Base-by-base conservation (phyloP, 75 land plant species). In the Selaginella moellendorffii region DNA sequence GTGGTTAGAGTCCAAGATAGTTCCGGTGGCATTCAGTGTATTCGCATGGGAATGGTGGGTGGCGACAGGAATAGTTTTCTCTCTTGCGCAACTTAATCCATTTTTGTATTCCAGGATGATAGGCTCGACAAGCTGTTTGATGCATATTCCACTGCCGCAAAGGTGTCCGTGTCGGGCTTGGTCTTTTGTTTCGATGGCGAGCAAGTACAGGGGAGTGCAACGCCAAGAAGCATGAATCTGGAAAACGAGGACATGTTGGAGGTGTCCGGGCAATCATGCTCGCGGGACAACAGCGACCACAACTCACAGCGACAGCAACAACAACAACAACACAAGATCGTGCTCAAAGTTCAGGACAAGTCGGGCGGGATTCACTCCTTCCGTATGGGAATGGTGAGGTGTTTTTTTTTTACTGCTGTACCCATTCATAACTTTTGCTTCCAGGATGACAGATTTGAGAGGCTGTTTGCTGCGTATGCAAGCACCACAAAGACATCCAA, bases 371-470 rank as follows among this genome's bases (percentile, higher is more conserved):
- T 36, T 14, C 46, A 36, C 5, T 36, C 46, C 14, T 36, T 36
- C 46, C 46, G 46, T 5, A 5, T 36, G 14, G 46, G 46, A 36
- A 36, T 36, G 14, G 46, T 36, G 14, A 36, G 46, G 46, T 36
- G 46, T 36, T 36, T 5, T 5, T 36, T 36, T 36, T 36, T 5
- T 36, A 14, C 14, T 5, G 5, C 14, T 36, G 46, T 36, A 5
- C 46, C 14, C n/a, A n/a, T n/a, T n/a, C n/a, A n/a, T n/a, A n/a
- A n/a, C n/a, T n/a, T n/a, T n/a, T n/a, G n/a, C 14, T 56, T 42
- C 28, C 78, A 91, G 97, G 85, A 79, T 72, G 97, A 91, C 69
- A 84, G 77, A 67, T 78, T 91, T 65, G 97, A 91, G 71, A 83
- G 74, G 59, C 77, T 91, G 21, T 91, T 87, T 64, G 71, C 77